These are phyloP conservation scores for Cercospora janseana DNA, from an alignment of 2,329 filamentous ascomycete genomes.

Conservation along the genomic window DNA sequence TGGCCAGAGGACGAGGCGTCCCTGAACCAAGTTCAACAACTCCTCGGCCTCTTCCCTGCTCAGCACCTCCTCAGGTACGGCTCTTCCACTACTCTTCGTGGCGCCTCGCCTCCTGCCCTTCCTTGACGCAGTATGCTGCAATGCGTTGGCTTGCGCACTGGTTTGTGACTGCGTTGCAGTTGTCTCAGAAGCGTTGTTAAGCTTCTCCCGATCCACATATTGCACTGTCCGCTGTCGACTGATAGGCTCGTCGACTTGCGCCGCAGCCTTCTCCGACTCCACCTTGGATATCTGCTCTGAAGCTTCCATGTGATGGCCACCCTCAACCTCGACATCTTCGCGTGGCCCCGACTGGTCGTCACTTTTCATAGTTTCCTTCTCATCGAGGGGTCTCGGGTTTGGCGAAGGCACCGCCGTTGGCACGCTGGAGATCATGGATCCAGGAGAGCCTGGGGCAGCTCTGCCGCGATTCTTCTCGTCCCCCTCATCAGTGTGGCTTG, in stretches of 20 bases:
- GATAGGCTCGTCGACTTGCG: constrained; percentile 36
- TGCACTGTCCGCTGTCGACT: constrained; percentile 36
- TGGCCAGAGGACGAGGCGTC: constrained; percentile 85
- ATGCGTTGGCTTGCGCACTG: not conserved
- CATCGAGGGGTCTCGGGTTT: constrained; percentile 29
- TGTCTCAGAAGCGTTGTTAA: constrained; percentile 32
- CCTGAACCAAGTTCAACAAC: constrained; percentile 77
- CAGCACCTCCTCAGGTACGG: constrained; percentile 71
- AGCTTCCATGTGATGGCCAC: not conserved
- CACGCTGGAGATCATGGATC: constrained; percentile 26
- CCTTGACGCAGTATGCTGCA: constrained; percentile 44
- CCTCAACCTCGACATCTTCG: constrained; percentile 8
- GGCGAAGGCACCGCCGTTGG: constrained; percentile 35
- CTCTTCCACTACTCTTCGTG: constrained; percentile 66
- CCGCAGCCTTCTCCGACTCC: constrained; percentile 36
- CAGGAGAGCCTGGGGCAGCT: constrained; percentile 28
- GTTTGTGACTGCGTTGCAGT: constrained; percentile 30
- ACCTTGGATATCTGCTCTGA: not conserved
- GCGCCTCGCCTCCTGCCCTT: constrained; percentile 66
- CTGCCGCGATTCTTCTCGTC: constrained; percentile 29
- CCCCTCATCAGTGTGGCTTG: constrained; percentile 24
- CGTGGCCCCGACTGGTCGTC: constrained; percentile 5
- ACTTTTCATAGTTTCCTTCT: constrained; percentile 25
- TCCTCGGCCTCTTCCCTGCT: constrained; percentile 74
- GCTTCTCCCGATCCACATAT: constrained; percentile 28